Evolutionary conservation across 1,284 basidiomycete species (phyloP).

Genomic region (Meira miltonrushii): DNA sequence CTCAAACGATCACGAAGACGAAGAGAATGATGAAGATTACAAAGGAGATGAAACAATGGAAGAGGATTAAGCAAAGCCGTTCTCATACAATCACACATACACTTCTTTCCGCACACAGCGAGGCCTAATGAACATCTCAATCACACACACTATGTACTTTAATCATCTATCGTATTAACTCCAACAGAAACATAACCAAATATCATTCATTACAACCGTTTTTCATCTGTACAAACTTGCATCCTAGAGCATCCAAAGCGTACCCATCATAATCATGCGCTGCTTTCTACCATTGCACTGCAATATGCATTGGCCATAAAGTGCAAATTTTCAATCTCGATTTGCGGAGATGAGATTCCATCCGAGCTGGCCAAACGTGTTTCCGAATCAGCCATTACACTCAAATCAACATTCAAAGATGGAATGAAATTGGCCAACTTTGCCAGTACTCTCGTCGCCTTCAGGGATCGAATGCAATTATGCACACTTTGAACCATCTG

Average conservation of each 20-base stretch:
- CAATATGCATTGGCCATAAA: constrained; percentile 7
- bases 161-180: too few species aligned
- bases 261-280: not conserved
- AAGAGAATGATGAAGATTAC: constrained; percentile 36
- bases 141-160: too few species aligned
- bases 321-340: constrained; percentile 6
- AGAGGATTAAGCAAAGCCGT: not conserved
- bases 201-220: too few species aligned
- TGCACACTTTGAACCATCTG: constrained; percentile 3
- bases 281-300: not conserved
- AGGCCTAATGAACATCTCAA: too few species aligned
- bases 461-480: constrained; percentile 1
- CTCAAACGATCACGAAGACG: constrained; percentile 17
- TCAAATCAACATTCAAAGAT: not conserved
- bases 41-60: constrained; percentile 15
- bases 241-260: too few species aligned
- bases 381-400: not conserved
- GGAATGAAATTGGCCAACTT: not conserved
- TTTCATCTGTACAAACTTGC: too few species aligned
- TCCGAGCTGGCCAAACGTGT: not conserved
- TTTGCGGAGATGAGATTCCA: not conserved
- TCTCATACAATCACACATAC: too few species aligned
- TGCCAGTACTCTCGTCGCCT: not conserved
- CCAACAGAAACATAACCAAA: too few species aligned
- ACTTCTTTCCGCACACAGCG: too few species aligned